A percentile compares a stretch with the other conserved stretches of the same genome.
Conservation (phyloP, 768 basidiomycete species). For the Psilocybe tampanensis region DNA sequence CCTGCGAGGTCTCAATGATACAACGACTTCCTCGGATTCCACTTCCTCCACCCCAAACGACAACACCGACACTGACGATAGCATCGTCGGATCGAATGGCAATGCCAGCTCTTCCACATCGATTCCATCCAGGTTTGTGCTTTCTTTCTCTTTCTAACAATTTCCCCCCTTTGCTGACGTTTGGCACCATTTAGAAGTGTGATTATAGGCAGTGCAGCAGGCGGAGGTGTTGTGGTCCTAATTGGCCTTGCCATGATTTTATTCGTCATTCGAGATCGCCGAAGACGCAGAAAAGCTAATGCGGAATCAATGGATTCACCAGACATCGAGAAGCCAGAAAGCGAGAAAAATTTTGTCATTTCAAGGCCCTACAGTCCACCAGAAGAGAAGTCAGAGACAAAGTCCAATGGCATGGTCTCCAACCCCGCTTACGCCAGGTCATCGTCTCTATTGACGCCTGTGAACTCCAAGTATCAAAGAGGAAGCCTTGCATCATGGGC, state of each 20-base stretch:
- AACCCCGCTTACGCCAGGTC: conserved; percentile 39
- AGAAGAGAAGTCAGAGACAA: conserved; percentile 10
- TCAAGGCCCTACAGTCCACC: conserved; percentile 22
- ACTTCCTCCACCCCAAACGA: not conserved
- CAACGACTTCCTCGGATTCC: not conserved
- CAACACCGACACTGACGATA: not conserved
- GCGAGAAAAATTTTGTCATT: no score
- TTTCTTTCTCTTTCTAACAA: no score
- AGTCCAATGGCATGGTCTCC: conserved; percentile 18
- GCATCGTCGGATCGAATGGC: not conserved
- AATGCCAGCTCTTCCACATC: not conserved
- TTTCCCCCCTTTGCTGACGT: not conserved
- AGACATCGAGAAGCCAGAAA: conserved; percentile 21
- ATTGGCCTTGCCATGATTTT: conserved; percentile 43
- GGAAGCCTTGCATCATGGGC: conserved; percentile 37
- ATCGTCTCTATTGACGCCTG: conserved; percentile 28
- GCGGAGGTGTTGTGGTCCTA: conserved; percentile 40
- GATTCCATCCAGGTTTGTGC: conserved; percentile 13
- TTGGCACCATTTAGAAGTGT: conserved; percentile 34
- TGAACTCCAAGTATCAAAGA: conserved; percentile 22
- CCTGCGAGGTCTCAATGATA: conserved; percentile 4
- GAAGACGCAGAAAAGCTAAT: conserved; percentile 23
- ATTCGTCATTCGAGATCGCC: conserved; percentile 43
- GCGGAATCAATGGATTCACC: conserved; percentile 22
- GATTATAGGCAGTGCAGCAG: conserved; percentile 48